These are phyloP conservation scores for Saturnispora bothae DNA, from an alignment of 805 yeast species.

Conservation along the genomic window DNA sequence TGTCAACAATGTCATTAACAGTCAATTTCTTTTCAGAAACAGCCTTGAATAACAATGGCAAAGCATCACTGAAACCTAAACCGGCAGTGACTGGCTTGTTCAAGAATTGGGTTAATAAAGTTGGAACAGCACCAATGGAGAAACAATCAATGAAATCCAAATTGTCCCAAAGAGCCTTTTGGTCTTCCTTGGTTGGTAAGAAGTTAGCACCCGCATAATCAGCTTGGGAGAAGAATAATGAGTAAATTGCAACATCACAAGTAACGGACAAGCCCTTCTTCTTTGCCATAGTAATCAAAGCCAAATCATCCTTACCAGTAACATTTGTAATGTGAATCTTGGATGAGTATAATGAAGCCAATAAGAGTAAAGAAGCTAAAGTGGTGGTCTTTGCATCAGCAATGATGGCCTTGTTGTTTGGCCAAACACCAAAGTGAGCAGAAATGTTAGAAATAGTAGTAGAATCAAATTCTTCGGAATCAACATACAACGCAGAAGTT, in stretches of 20 bases:
- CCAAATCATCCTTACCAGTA: constrained; percentile 68
- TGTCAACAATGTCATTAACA: constrained; percentile 56
- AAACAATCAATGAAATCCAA: constrained; percentile 71
- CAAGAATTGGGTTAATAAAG: constrained; percentile 54
- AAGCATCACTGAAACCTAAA: constrained; percentile 65
- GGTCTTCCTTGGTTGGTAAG: constrained; percentile 76
- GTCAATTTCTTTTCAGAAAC: constrained; percentile 65
- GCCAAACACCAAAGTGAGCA: constrained; percentile 77
- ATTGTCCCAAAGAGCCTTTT: constrained; percentile 70
- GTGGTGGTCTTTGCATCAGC: constrained; percentile 91
- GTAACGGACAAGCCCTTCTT: constrained; percentile 74
- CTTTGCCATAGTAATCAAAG: constrained; percentile 76
- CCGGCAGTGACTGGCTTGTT: constrained; percentile 58
- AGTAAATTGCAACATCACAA: constrained; percentile 76
- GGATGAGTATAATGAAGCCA: constrained; percentile 80
- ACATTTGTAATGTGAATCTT: constrained; percentile 85
- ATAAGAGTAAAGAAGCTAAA: constrained; percentile 79
- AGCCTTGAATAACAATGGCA: constrained; percentile 76
- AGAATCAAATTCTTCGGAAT: constrained; percentile 61
- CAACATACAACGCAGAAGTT: constrained; percentile 75
- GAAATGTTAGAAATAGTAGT: constrained; percentile 71
- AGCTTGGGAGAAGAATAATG: constrained; percentile 65
- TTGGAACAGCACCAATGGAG: constrained; percentile 74
- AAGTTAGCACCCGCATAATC: constrained; percentile 61
- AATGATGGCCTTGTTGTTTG: constrained; percentile 68